phyloP scores from a whole-genome alignment of 2,329 filamentous ascomycete genomes.

The Cladosporium cucumerinum region DNA sequence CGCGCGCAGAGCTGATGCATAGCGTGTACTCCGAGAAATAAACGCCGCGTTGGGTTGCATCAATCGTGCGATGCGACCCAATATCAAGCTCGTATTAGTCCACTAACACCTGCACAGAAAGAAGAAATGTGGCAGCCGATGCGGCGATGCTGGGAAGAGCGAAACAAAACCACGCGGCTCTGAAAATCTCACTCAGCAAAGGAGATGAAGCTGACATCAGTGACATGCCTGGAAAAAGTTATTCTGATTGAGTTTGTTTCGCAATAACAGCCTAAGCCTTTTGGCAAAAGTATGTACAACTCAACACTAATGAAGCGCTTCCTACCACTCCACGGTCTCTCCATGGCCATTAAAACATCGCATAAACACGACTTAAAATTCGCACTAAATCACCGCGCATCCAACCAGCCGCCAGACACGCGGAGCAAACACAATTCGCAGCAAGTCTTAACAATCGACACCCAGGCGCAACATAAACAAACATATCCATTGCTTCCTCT shows the following conservation, averaged over 20 bases:
- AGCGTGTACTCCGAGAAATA: neutral
- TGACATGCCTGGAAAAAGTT: neutral
- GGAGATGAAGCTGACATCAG: neutral
- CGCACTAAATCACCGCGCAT: neutral
- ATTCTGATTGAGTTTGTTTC: neutral
- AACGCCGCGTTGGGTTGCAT: neutral
- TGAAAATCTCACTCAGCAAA: neutral
- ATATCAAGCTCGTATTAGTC: neutral
- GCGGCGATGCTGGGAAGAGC: neutral
- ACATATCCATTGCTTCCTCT: neutral
- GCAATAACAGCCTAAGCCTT: neutral
- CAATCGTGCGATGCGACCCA: neutral
- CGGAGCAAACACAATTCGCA: neutral
- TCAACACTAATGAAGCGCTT: neutral
- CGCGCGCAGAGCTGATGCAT: neutral
- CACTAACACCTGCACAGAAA: neutral
- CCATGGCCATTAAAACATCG: neutral
- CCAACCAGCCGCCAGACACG: neutral
- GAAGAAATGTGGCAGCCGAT: neutral
- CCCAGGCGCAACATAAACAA: neutral
- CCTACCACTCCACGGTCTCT: neutral
- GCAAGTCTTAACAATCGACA: neutral
- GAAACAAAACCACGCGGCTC: neutral
- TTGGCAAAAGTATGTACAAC: neutral
- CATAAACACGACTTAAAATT: neutral